A percentile compares a stretch with the other conserved stretches of the same genome.
Conservation (phyloP, 2,329 filamentous ascomycete genomes). For the Lojkania enalia region DNA sequence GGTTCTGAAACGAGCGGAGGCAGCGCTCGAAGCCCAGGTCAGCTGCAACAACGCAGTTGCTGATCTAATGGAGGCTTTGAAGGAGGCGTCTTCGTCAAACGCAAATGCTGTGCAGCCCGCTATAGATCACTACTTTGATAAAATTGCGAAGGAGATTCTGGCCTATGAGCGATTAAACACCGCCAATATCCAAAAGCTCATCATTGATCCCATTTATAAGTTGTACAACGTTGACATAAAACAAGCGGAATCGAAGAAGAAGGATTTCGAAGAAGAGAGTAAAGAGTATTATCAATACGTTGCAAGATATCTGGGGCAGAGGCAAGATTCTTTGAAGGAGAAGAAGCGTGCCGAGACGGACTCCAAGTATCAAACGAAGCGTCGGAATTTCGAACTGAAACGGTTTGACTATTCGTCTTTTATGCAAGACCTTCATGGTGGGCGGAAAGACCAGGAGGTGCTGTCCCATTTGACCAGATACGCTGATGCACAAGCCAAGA, state of each 20-base stretch:
- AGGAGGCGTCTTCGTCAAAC: constrained; percentile 87
- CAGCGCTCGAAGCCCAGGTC: constrained; percentile 76
- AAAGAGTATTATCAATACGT: constrained; percentile 98
- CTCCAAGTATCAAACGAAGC: constrained; percentile 92
- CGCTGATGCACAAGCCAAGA: constrained; percentile 84
- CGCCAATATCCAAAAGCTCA: constrained; percentile 81
- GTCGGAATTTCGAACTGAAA: constrained; percentile 93
- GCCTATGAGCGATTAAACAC: constrained; percentile 85
- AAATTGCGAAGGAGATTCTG: constrained; percentile 89
- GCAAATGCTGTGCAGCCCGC: constrained; percentile 96
- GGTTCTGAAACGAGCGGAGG: constrained; percentile 90
- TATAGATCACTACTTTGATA: constrained; percentile 97
- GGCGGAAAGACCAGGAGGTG: constrained; percentile 97
- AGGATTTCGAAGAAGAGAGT: constrained; percentile 98
- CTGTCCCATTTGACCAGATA: constrained; percentile 92
- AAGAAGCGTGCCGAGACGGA: constrained; percentile 96
- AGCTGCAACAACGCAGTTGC: constrained; percentile 84
- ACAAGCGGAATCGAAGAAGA: constrained; percentile 93
- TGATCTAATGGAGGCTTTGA: constrained; percentile 81
- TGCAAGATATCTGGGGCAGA: constrained; percentile 91
- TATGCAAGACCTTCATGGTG: constrained; percentile 98
- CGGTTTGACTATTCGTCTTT: constrained; percentile 99
- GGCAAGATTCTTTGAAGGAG: constrained; percentile 93
- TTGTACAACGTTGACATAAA: constrained; percentile 97
- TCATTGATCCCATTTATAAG: constrained; percentile 91